phyloP scores from a whole-genome alignment of 2,329 filamentous ascomycete species.

The Microthyrium microscopicum region DNA sequence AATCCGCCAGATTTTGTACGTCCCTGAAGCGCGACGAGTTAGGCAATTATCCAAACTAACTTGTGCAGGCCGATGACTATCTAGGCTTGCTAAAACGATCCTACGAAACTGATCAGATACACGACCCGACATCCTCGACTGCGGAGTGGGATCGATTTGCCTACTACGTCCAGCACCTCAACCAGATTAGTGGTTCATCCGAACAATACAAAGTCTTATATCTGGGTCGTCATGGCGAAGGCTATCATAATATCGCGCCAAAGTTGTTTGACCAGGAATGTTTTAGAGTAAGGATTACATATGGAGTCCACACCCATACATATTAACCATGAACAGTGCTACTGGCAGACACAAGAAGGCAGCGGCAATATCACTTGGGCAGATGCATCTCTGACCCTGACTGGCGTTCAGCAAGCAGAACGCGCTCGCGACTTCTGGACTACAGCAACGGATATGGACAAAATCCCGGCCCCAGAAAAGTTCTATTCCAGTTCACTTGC shows the following conservation, averaged over 20 bases:
- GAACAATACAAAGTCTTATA: constrained; percentile 49
- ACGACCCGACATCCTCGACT: too few species aligned
- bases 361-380: constrained; percentile 47
- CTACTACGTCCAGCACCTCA: constrained; percentile 26
- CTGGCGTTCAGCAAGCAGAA: constrained; percentile 39
- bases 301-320: too few species aligned
- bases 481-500: constrained; percentile 50
- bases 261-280: constrained; percentile 48
- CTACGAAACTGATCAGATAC: too few species aligned
- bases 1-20: too few species aligned
- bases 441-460: constrained; percentile 32
- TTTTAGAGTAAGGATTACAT: constrained; percentile 28
- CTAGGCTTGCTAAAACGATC: too few species aligned
- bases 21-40: too few species aligned
- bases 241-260: constrained; percentile 48
- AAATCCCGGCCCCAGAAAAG: constrained; percentile 42
- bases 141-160: too few species aligned
- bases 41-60: too few species aligned
- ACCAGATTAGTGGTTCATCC: constrained; percentile 16
- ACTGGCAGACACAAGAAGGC: constrained; percentile 48
- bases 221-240: constrained; percentile 54
- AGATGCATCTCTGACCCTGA: constrained; percentile 43
- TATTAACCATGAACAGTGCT: constrained; percentile 25
- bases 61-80: too few species aligned
- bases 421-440: constrained; percentile 44